These are phyloP conservation scores for Rhodamnia argentea DNA, from an alignment of 345 rosid genomes.

Conservation along the genomic window DNA sequence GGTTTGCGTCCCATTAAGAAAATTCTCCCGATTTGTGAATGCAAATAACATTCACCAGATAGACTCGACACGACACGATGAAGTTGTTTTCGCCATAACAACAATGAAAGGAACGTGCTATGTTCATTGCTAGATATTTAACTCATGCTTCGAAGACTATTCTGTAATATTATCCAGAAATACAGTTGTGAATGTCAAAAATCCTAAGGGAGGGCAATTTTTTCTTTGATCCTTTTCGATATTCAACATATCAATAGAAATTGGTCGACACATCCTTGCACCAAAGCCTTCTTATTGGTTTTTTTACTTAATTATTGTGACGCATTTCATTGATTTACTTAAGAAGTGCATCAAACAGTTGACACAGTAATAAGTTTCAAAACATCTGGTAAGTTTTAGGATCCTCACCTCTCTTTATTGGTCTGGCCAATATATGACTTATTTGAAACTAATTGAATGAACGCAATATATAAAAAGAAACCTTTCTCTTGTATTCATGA, in stretches of 20 bases:
- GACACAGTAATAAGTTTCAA: not conserved
- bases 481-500: not conserved
- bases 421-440: not conserved
- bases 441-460: not conserved
- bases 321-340: not conserved
- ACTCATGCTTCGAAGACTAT: not conserved
- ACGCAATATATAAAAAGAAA: not conserved
- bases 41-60: not conserved
- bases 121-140: not conserved
- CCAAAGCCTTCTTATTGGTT: not conserved
- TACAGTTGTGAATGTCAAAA: not conserved
- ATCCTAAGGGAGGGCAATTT: not conserved
- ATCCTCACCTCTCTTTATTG: not conserved
- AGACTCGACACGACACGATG: fast-evolving
- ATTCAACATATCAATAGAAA: not conserved
- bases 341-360: not conserved
- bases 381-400: not conserved
- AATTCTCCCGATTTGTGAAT: not conserved
- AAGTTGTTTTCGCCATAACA: not conserved
- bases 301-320: not conserved
- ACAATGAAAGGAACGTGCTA: not conserved
- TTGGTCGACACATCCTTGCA: not conserved
- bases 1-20: not conserved
- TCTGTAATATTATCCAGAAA: not conserved
- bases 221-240: not conserved